Percentiles rank a stretch among this genome's conserved stretches.
phyloP scores from a whole-genome alignment of 495 filamentous ascomycete genomes.

The Cercophora sp. region DNA sequence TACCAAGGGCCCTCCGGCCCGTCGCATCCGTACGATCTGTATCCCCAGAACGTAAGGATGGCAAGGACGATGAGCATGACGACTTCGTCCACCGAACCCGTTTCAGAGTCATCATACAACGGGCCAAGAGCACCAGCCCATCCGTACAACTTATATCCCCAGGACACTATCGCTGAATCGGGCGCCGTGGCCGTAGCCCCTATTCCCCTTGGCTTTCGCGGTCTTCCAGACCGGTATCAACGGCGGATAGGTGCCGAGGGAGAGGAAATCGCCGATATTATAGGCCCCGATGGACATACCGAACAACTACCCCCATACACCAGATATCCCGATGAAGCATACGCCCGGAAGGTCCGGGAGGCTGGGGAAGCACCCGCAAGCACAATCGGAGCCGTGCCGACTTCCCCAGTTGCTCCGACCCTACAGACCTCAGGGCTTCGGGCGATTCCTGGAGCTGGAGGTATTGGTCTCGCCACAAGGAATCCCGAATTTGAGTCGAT shows the following conservation, averaged over 20 bases:
- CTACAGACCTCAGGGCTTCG: conserved; percentile 4
- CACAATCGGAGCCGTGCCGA: conserved; percentile 5
- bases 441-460: conserved; percentile 44
- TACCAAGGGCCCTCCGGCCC: conserved; percentile 63
- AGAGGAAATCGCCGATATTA: conserved; percentile 77
- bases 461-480: conserved; percentile 49
- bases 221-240: conserved; percentile 59
- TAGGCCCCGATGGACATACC: conserved; percentile 86
- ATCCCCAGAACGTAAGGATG: conserved; percentile 65
- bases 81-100: conserved; percentile 54
- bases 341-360: conserved; percentile 18
- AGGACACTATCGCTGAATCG: conserved; percentile 50
- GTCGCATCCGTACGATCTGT: conserved; percentile 85
- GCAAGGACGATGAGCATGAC: conserved; percentile 62
- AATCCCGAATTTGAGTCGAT: conserved; percentile 54
- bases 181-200: conserved; percentile 16
- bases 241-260: conserved; percentile 71
- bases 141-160: conserved; percentile 79
- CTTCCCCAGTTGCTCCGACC: conserved; percentile 10
- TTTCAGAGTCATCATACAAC: conserved; percentile 55
- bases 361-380: conserved; percentile 1
- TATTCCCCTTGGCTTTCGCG: conserved; percentile 74
- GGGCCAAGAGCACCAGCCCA: conserved; percentile 69
- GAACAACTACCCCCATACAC: conserved; percentile 90
- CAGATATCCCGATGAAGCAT: conserved; percentile 26